Evolutionary conservation across 768 basidiomycete species (phyloP).

Genomic region (Rhizopogon sp.): DNA sequence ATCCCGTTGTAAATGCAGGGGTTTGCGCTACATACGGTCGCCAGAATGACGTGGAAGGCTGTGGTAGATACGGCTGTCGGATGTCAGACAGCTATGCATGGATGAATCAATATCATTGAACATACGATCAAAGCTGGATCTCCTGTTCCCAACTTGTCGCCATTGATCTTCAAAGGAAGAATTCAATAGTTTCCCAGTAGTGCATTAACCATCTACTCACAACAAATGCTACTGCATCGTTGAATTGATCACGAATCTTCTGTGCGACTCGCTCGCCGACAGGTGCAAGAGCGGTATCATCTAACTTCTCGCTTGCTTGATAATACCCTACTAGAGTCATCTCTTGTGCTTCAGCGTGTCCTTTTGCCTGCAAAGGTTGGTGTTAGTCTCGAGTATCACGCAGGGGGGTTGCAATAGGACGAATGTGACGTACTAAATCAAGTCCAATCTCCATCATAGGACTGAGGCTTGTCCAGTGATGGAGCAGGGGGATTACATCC

Average conservation of each 20-base stretch:
- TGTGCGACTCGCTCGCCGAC: constrained; percentile 61
- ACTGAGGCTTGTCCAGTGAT: constrained; percentile 81
- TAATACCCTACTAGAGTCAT: constrained; percentile 68
- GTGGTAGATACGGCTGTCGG: constrained; percentile 46
- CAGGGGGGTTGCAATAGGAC: neutral
- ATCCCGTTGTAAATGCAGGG: constrained; percentile 40
- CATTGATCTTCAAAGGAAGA: constrained; percentile 46
- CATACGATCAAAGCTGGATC: constrained; percentile 57
- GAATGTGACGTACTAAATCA: constrained; percentile 50
- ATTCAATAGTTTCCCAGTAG: constrained; percentile 2
- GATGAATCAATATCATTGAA: constrained; percentile 7
- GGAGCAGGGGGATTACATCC: constrained; percentile 73
- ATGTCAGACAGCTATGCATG: neutral
- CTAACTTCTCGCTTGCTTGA: constrained; percentile 62
- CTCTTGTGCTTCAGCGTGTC: constrained; percentile 50
- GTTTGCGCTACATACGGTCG: constrained; percentile 35
- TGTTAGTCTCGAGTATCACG: neutral
- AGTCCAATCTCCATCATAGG: constrained; percentile 87
- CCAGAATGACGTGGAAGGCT: constrained; percentile 38
- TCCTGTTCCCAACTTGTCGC: constrained; percentile 46
- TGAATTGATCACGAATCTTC: constrained; percentile 49
- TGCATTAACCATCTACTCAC: constrained; percentile 34
- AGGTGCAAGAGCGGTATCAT: constrained; percentile 56
- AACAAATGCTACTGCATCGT: constrained; percentile 63
- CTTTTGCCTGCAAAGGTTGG: constrained; percentile 40